These are phyloP conservation scores for Vigna reflexopilosa DNA, from an alignment of 306 rosid species.

Conservation along the genomic window DNA sequence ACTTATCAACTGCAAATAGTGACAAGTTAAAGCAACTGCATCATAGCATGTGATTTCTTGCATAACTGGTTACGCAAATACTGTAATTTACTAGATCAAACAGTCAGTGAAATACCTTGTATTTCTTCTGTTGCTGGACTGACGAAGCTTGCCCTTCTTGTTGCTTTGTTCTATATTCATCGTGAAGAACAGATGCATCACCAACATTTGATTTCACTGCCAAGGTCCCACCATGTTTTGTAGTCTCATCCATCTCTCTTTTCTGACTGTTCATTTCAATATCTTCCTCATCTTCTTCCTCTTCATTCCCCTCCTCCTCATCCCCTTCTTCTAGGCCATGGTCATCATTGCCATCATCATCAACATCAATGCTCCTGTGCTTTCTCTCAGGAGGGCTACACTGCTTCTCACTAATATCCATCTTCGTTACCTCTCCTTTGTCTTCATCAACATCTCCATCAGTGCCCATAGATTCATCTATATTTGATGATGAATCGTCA, in stretches of 20 bases:
- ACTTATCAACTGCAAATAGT: conserved; percentile 25
- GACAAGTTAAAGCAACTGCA: conserved; percentile 26
- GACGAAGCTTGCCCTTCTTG: conserved; percentile 48
- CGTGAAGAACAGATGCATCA: conserved; percentile 43
- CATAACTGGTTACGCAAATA: not conserved
- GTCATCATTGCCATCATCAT: conserved; percentile 55
- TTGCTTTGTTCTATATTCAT: conserved; percentile 44
- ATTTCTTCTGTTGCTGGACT: conserved; percentile 48
- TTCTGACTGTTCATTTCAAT: conserved; percentile 60
- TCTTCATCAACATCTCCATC: conserved; percentile 63
- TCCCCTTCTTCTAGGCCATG: conserved; percentile 51
- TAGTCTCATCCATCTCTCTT: conserved; percentile 52
- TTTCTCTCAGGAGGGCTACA: conserved; percentile 57
- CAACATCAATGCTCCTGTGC: conserved; percentile 54
- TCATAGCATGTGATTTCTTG: not conserved
- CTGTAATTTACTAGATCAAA: conserved; percentile 19
- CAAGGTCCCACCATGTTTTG: conserved; percentile 54
- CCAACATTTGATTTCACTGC: conserved; percentile 51
- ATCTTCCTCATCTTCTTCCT: conserved; percentile 66
- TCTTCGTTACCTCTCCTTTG: conserved; percentile 57
- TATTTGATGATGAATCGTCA: conserved; percentile 79
- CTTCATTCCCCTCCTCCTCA: conserved; percentile 59
- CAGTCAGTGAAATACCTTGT: conserved; percentile 56
- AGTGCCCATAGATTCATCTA: conserved; percentile 63
- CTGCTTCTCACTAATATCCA: conserved; percentile 61